These are phyloP conservation scores for Vaccinium darrowii DNA, from an alignment of 148 eudicot species.

Conservation along the genomic window DNA sequence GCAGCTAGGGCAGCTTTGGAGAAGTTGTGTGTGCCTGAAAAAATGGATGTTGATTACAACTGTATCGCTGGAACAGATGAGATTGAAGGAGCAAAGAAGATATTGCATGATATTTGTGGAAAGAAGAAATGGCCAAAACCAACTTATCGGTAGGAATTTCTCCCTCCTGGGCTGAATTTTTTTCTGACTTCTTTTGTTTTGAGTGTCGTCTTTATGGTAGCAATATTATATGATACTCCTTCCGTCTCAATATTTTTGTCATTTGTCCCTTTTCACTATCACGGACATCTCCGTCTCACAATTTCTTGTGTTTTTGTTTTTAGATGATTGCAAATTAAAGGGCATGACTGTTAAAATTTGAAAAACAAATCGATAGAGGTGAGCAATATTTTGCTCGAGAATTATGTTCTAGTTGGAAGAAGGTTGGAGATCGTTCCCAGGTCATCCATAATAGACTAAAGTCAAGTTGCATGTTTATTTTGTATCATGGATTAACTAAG, in stretches of 20 bases:
- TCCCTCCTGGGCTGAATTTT: not conserved
- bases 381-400: not conserved
- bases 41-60: conserved; percentile 32
- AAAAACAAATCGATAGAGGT: not conserved
- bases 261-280: not conserved
- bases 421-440: conserved; percentile 2
- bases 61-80: not conserved
- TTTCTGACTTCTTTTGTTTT: not conserved
- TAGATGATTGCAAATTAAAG: conserved; percentile 30
- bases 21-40: conserved; percentile 38
- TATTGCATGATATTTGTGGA: conserved; percentile 56
- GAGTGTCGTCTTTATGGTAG: conserved; percentile 21
- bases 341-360: not conserved
- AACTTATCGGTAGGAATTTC: conserved; percentile 50
- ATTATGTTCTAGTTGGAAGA: not conserved
- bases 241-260: not conserved
- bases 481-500: not conserved
- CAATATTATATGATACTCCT: conserved; percentile 11
- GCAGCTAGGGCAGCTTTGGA: conserved; percentile 63
- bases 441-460: not conserved
- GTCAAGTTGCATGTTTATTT: not conserved
- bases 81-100: conserved; percentile 49
- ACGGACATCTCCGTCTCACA: not conserved
- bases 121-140: conserved; percentile 51
- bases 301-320: not conserved